These are phyloP conservation scores for Aureobasidium pullulans DNA, from an alignment of 2,329 filamentous ascomycete genomes.

Conservation along the genomic window DNA sequence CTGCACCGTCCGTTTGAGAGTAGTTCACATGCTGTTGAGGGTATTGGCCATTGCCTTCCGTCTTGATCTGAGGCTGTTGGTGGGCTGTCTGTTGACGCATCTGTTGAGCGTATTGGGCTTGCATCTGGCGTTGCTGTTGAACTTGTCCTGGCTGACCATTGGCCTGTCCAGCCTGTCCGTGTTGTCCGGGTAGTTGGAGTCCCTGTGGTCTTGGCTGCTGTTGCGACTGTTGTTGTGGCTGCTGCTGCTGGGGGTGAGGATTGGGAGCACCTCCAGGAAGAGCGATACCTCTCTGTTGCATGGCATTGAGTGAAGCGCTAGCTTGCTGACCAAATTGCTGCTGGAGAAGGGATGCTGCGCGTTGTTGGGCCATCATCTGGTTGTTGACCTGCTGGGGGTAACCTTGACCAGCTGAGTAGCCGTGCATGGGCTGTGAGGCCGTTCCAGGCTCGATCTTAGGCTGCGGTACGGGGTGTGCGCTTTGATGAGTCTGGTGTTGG, in stretches of 20 bases:
- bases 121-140: constrained; percentile 28
- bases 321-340: constrained; percentile 56
- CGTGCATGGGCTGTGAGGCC: constrained; percentile 18
- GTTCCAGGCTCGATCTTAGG: constrained; percentile 48
- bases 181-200: constrained; percentile 27
- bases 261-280: constrained; percentile 13
- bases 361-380: constrained; percentile 46
- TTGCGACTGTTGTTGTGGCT: constrained; percentile 10
- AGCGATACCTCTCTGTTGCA: constrained; percentile 34
- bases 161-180: constrained; percentile 17
- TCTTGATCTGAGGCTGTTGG: constrained; percentile 29
- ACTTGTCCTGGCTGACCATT: constrained; percentile 19
- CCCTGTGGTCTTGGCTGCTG: constrained; percentile 28
- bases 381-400: constrained; percentile 31
- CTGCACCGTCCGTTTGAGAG: constrained; percentile 71
- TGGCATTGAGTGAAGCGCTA: constrained; percentile 58
- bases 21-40: constrained; percentile 36
- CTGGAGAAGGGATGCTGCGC: constrained; percentile 45
- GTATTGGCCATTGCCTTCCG: constrained; percentile 22
- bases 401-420: constrained; percentile 25
- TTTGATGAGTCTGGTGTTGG: constrained; percentile 12
- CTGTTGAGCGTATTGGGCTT: constrained; percentile 30
- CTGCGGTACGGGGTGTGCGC: constrained; percentile 21
- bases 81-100: constrained; percentile 31
- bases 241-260: constrained; percentile 6